Evolutionary conservation across 495 filamentous ascomycete species (phyloP), one percentile per base, ranked within the genome.

Genomic region (Acidiella bohemica): DNA sequence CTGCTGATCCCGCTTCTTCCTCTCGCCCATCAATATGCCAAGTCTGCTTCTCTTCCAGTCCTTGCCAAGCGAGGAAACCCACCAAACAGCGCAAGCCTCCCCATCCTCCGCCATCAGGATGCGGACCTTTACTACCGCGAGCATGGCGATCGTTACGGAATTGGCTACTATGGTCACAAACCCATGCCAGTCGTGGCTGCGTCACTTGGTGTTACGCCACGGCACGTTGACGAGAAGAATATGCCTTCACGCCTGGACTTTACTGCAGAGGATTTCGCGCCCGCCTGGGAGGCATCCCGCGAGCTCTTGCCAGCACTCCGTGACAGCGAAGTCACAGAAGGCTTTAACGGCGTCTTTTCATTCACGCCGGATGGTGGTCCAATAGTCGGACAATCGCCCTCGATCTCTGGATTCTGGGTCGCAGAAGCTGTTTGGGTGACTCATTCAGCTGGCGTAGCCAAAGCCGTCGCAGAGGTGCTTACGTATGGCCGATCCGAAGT

Each of bases 401-500:
- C 59, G 17, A 41, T 72, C 3, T 63, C 68, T 23, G 64, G 64
- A 8, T 70, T 71, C 58, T 71, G 61, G 25, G 67, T 71, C 7
- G 68, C 67, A 6, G 67, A 70, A 39, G 68, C 68, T 6, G 67
- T 72, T 1, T 72, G 68, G 68, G 67, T 72, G 4, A 72, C 68
- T 8, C 68, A 72, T 30, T 66, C 65, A 0, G 67, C 67, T n/a
- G 68, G 68, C 13, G 63, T 70, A 9, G 68, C 68, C 5, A 59
- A 65, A 23, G 64, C 67, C 12, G 26, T 72, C 3, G 68, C 67
- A 0, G 57, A 72, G 41, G 35, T 67, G 7, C 59, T 72, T 12
- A 69, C 67, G 2, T 56, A 52, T 0, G 67, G 66, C 5, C 50
- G 43, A 23, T 70, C 67, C 4, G 40, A 58, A 21, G 62, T 68